phyloP scores from a whole-genome alignment of 345 rosid species.

The Populus ilicifolia region DNA sequence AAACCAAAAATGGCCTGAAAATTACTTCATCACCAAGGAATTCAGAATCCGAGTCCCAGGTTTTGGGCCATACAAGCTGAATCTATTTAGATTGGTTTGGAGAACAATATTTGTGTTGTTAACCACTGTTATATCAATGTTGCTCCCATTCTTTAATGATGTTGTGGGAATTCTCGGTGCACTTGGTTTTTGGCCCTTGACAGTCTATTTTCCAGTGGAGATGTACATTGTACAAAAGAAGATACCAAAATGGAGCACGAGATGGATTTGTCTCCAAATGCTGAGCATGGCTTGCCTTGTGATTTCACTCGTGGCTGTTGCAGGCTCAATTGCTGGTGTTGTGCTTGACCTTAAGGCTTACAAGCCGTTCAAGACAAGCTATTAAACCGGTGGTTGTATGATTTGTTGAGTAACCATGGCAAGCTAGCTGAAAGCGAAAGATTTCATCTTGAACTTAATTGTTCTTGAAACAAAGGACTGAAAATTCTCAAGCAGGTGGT shows the following conservation, averaged over 20 bases:
- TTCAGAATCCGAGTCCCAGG: neutral
- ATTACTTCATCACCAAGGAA: neutral
- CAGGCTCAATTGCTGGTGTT: neutral
- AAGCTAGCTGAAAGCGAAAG: neutral
- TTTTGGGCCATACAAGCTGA: neutral
- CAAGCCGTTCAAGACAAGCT: neutral
- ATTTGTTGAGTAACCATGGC: neutral
- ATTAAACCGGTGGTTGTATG: neutral
- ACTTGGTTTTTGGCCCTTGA: slow-evolving; percentile 5
- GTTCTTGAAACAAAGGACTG: neutral
- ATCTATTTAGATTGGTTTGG: neutral
- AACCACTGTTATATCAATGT: neutral
- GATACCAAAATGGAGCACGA: neutral
- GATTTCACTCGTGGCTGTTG: neutral
- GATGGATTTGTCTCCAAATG: neutral
- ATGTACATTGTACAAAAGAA: neutral
- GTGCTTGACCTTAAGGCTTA: slow-evolving; percentile 2
- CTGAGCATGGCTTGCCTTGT: neutral
- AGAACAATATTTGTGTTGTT: neutral
- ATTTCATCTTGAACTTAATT: neutral
- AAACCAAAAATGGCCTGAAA: neutral
- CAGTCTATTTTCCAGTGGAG: slow-evolving; percentile 7
- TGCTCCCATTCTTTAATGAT: slow-evolving; percentile 1
- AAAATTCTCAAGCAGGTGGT: neutral
- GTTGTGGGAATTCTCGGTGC: slow-evolving; percentile 2